Percentiles rank a stretch among this genome's conserved stretches.
phyloP scores from a whole-genome alignment of 75 land plant genomes.

The Sequoia sempervirens region DNA sequence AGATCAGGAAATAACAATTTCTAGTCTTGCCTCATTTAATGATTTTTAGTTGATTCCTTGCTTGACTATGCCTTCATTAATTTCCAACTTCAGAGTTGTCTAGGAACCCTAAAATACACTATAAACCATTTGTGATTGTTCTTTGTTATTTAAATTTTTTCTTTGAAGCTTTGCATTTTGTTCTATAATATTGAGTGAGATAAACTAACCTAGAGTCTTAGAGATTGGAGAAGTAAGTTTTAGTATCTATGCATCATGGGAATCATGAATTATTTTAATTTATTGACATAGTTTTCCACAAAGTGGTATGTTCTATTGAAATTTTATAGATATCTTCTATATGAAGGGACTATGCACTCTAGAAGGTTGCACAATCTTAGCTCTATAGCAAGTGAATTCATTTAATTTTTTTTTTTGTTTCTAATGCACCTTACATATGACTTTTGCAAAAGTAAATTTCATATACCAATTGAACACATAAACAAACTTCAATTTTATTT shows the following conservation, averaged over 20 bases:
- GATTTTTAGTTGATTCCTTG: not conserved
- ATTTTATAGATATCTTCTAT: not conserved
- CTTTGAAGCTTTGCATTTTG: not conserved
- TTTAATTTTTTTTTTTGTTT: not conserved
- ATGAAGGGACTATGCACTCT: not conserved
- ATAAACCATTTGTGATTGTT: not conserved
- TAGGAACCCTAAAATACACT: not conserved
- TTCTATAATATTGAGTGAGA: not conserved
- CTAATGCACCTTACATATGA: not conserved
- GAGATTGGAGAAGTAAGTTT: not conserved
- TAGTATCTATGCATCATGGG: not conserved
- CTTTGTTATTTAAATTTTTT: not conserved
- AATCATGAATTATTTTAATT: not conserved
- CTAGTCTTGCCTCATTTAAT: not conserved
- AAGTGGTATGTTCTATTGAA: not conserved
- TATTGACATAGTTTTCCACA: not conserved
- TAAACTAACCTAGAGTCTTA: not conserved
- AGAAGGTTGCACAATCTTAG: not conserved
- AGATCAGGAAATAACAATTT: not conserved
- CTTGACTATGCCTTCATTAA: not conserved
- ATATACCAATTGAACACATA: not conserved
- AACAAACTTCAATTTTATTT: not conserved
- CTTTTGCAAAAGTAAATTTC: not conserved
- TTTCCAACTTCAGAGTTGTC: not conserved
- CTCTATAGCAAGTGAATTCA: not conserved